phyloP scores from a whole-genome alignment of 768 basidiomycete species.

The Polyporus arcularius region DNA sequence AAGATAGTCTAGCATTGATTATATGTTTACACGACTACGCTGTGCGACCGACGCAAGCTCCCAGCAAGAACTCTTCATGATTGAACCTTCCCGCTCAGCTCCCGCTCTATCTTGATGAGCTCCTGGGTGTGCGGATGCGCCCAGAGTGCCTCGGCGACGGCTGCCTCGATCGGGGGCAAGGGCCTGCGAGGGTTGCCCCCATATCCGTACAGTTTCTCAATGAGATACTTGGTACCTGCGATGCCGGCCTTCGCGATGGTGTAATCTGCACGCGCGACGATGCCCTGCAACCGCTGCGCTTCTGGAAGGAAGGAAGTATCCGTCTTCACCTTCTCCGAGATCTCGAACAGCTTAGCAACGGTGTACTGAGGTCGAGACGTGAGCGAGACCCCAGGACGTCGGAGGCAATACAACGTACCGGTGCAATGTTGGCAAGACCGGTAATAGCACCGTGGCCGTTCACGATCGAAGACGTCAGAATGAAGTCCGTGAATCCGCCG shows the following conservation, averaged over 20 bases:
- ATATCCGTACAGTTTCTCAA: constrained; percentile 77
- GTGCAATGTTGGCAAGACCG: constrained; percentile 85
- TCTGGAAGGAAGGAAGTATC: constrained; percentile 61
- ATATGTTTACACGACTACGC: not conserved
- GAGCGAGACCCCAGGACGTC: not conserved
- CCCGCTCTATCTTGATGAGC: constrained; percentile 61
- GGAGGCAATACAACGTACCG: constrained; percentile 43
- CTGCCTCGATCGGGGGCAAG: constrained; percentile 61
- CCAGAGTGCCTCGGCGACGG: constrained; percentile 63
- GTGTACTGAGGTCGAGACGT: constrained; percentile 45
- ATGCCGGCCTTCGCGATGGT: constrained; percentile 78
- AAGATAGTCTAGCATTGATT: not conserved
- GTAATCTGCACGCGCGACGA: constrained; percentile 78
- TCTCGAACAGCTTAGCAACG: constrained; percentile 57
- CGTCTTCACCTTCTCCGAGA: constrained; percentile 55
- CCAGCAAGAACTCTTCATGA: not conserved
- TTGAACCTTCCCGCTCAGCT: constrained; percentile 46
- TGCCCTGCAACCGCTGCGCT: constrained; percentile 75
- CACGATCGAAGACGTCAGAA: constrained; percentile 70
- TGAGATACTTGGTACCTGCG: constrained; percentile 79
- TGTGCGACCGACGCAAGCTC: not conserved
- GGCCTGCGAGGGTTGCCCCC: constrained; percentile 78
- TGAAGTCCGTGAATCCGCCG: constrained; percentile 84
- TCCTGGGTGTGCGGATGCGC: constrained; percentile 69
- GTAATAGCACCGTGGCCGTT: constrained; percentile 89